Percentiles rank a stretch among this genome's conserved stretches.
These are phyloP conservation scores for Penicillium egyptiacum DNA, from an alignment of 495 filamentous ascomycete species.

Conservation along the genomic window DNA sequence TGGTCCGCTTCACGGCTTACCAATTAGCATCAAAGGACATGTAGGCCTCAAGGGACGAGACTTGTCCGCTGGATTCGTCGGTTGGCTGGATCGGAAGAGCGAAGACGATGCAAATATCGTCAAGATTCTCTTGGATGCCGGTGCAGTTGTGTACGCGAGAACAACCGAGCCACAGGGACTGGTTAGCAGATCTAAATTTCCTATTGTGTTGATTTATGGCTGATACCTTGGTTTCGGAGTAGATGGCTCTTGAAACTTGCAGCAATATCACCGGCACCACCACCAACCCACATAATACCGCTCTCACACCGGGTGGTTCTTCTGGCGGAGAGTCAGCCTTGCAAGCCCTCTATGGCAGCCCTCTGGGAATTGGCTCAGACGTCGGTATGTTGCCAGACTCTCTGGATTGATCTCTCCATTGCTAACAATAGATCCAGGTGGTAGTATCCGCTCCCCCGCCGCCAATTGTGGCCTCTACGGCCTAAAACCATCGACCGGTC, in stretches of 20 bases:
- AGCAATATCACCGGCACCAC: slow-evolving; percentile 43
- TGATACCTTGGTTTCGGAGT: neutral
- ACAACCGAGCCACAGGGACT: slow-evolving; percentile 45
- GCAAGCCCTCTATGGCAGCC: slow-evolving; percentile 33
- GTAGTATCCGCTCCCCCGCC: slow-evolving; percentile 35
- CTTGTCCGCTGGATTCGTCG: slow-evolving; percentile 44
- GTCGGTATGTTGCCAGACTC: slow-evolving; percentile 16
- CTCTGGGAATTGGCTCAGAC: slow-evolving; percentile 40
- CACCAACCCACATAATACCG: slow-evolving; percentile 36
- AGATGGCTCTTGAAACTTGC: slow-evolving; percentile 27
- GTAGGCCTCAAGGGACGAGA: slow-evolving; percentile 1
- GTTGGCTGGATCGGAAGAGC: slow-evolving; percentile 13
- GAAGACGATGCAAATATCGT: slow-evolving; percentile 8
- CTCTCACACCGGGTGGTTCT: slow-evolving; percentile 36
- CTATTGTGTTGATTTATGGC: neutral
- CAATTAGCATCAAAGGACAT: slow-evolving; percentile 33
- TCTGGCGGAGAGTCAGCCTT: slow-evolving; percentile 42
- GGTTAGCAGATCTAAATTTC: neutral
- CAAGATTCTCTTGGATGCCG: slow-evolving; percentile 9
- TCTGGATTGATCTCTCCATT: neutral
- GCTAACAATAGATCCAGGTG: neutral
- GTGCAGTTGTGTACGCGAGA: slow-evolving; percentile 34
- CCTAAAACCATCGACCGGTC: slow-evolving; percentile 29
- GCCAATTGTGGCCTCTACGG: slow-evolving; percentile 36
- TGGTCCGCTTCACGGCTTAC: slow-evolving; percentile 23